Percentiles rank a stretch among this genome's conserved stretches.
Evolutionary conservation across 2,329 filamentous ascomycete genomes (phyloP).

Genomic region (Penicillium sp.): DNA sequence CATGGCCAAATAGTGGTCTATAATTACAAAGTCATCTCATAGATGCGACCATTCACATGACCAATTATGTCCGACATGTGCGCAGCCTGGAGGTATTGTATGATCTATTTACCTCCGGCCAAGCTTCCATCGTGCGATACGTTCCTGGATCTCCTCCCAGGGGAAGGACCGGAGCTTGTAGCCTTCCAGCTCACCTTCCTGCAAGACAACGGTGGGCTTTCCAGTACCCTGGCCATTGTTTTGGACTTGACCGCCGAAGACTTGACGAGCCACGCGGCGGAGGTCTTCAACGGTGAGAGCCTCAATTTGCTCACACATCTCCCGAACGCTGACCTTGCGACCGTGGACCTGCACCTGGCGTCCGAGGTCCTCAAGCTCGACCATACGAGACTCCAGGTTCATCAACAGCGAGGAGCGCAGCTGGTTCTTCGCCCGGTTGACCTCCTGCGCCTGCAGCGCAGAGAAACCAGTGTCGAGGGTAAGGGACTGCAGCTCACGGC

Average conservation of each 20-base stretch:
- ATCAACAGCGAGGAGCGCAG: conserved; percentile 86
- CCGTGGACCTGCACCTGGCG: conserved; percentile 97
- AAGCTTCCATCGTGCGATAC: conserved; percentile 80
- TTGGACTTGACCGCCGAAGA: conserved; percentile 74
- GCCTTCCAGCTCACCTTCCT: conserved; percentile 80
- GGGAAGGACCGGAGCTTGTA: conserved; percentile 67
- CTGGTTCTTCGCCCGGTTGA: conserved; percentile 95
- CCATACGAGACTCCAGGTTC: conserved; percentile 97
- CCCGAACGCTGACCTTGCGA: conserved; percentile 82
- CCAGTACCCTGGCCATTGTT: conserved; percentile 80
- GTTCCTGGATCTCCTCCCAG: conserved; percentile 89
- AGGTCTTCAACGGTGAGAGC: conserved; percentile 77
- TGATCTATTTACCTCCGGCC: conserved; percentile 58
- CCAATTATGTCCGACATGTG: not conserved
- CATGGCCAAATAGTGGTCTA: conserved; percentile 10
- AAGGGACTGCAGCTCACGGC: conserved; percentile 78
- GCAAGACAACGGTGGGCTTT: conserved; percentile 88
- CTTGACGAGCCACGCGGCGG: conserved; percentile 73
- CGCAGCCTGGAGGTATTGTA: not conserved
- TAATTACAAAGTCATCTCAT: conserved; percentile 14
- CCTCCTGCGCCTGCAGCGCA: conserved; percentile 73
- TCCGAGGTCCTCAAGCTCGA: conserved; percentile 93
- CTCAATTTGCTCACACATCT: conserved; percentile 91
- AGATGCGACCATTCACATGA: conserved; percentile 4
- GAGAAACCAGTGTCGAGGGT: conserved; percentile 74